Percentiles rank a stretch among this genome's conserved stretches.
Evolutionary conservation across 768 basidiomycete species (phyloP).

Genomic region (Xerocomus potaroensis): DNA sequence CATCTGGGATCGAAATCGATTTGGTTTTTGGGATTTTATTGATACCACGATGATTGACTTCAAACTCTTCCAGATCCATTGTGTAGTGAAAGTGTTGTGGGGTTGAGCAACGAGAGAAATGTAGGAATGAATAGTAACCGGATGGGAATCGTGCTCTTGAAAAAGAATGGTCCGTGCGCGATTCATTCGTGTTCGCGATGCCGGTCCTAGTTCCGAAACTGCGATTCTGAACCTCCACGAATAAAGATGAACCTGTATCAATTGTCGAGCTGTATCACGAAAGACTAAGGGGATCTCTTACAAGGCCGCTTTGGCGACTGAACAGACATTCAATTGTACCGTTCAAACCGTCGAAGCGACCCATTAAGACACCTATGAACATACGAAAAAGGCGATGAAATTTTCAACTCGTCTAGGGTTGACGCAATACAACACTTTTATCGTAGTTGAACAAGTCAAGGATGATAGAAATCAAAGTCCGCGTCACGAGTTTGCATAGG

Average conservation of each 20-base stretch:
- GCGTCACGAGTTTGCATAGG: no score
- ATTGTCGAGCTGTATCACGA: not conserved
- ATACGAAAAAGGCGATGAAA: not conserved
- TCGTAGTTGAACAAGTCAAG: no score
- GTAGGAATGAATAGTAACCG: no score
- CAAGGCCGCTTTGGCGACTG: constrained; percentile 6
- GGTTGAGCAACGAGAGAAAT: not conserved
- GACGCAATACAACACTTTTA: no score
- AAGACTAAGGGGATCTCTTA: constrained; percentile 2
- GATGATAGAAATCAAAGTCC: no score
- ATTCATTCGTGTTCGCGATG: no score
- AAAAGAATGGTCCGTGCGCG: constrained; percentile 15
- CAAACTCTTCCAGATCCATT: constrained; percentile 41
- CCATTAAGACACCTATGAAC: constrained; percentile 8
- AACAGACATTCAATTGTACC: not conserved
- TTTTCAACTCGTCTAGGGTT: no score
- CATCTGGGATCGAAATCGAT: constrained; percentile 13
- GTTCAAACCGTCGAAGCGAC: constrained; percentile 1
- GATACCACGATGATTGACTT: constrained; percentile 14
- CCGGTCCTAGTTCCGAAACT: no score
- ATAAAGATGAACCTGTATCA: not conserved
- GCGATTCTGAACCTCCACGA: no score
- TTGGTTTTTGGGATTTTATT: not conserved
- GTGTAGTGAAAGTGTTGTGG: not conserved
- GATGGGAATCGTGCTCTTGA: not conserved